phyloP scores from a whole-genome alignment of 2,329 filamentous ascomycete genomes.

The Orbilia javanica region DNA sequence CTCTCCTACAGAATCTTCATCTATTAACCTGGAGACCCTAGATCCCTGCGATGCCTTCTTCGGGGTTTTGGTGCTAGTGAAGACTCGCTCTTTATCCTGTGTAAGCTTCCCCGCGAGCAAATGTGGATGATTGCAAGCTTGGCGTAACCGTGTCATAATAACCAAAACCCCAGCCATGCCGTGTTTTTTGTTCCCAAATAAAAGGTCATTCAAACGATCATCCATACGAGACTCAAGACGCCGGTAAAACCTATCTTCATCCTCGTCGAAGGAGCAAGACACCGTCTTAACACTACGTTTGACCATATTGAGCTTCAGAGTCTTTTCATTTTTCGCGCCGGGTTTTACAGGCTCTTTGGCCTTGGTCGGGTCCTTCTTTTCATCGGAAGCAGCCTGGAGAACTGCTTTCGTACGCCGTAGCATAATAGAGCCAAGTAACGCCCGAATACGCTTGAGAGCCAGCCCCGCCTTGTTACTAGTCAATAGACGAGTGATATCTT shows the following conservation, averaged over 20 bases:
- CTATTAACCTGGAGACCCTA: constrained; percentile 64
- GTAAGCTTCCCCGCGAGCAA: constrained; percentile 86
- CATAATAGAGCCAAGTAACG: constrained; percentile 93
- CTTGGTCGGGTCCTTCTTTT: constrained; percentile 66
- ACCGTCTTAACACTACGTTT: constrained; percentile 88
- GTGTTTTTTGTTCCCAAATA: constrained; percentile 72
- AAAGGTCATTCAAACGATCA: constrained; percentile 87
- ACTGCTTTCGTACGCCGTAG: constrained; percentile 98
- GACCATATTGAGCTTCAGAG: constrained; percentile 81
- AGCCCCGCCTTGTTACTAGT: constrained; percentile 90
- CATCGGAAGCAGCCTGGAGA: constrained; percentile 80
- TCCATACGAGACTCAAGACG: constrained; percentile 86
- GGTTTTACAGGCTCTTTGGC: constrained; percentile 69
- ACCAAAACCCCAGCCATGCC: constrained; percentile 91
- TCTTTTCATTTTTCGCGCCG: constrained; percentile 66
- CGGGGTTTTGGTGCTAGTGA: constrained; percentile 68
- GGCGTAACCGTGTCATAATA: constrained; percentile 86
- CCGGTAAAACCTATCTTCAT: constrained; percentile 87
- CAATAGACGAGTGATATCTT: constrained; percentile 88
- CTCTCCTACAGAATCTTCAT: constrained; percentile 70
- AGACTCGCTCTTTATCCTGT: constrained; percentile 84
- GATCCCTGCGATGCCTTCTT: constrained; percentile 64
- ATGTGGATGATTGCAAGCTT: constrained; percentile 94
- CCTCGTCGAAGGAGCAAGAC: constrained; percentile 79
- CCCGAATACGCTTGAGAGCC: constrained; percentile 86